These are phyloP conservation scores for Galerina sulciceps DNA, from an alignment of 768 basidiomycete species.

Conservation along the genomic window DNA sequence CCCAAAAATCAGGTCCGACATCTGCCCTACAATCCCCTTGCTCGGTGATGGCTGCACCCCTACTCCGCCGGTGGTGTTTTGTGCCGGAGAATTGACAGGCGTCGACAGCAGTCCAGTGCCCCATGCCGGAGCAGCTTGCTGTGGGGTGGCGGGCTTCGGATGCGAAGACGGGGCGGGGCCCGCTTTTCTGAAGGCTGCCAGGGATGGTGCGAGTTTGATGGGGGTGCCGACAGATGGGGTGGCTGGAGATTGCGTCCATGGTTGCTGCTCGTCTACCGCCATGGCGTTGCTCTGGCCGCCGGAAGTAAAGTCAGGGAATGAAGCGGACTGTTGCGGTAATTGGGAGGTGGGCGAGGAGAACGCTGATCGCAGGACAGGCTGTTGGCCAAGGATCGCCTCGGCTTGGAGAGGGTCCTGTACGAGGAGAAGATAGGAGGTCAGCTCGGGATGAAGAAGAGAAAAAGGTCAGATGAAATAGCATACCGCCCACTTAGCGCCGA, in stretches of 20 bases:
- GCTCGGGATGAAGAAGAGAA: slow-evolving; percentile 8
- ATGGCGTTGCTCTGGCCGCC: slow-evolving; percentile 39
- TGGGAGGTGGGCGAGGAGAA: slow-evolving; percentile 19
- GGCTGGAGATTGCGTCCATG: slow-evolving; percentile 28
- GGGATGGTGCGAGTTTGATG: slow-evolving; percentile 71
- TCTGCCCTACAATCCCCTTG: slow-evolving; percentile 72
- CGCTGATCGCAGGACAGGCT: slow-evolving; percentile 31
- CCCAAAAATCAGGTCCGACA: slow-evolving; percentile 81
- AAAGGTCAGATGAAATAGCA: slow-evolving; percentile 31
- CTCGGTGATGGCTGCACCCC: slow-evolving; percentile 37
- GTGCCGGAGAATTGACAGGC: slow-evolving; percentile 18
- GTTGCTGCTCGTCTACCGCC: slow-evolving; percentile 46
- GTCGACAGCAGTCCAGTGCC: slow-evolving; percentile 16
- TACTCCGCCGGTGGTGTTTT: slow-evolving; percentile 15
- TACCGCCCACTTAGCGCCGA: slow-evolving; percentile 87
- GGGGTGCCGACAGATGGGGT: slow-evolving; percentile 64
- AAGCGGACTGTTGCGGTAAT: slow-evolving; percentile 18
- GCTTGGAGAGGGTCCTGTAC: slow-evolving; percentile 65
- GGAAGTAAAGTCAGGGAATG: slow-evolving; percentile 2
- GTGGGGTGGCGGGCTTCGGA: slow-evolving; percentile 33
- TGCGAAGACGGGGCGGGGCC: slow-evolving; percentile 21
- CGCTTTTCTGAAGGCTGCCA: slow-evolving; percentile 70
- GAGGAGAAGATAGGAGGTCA: neutral
- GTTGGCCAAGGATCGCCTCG: slow-evolving; percentile 50
- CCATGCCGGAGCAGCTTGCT: slow-evolving; percentile 23